Evolutionary conservation across 305 asterid species (phyloP), one percentile per base, ranked within the genome.

Genomic region (Fraxinus paxiana): DNA sequence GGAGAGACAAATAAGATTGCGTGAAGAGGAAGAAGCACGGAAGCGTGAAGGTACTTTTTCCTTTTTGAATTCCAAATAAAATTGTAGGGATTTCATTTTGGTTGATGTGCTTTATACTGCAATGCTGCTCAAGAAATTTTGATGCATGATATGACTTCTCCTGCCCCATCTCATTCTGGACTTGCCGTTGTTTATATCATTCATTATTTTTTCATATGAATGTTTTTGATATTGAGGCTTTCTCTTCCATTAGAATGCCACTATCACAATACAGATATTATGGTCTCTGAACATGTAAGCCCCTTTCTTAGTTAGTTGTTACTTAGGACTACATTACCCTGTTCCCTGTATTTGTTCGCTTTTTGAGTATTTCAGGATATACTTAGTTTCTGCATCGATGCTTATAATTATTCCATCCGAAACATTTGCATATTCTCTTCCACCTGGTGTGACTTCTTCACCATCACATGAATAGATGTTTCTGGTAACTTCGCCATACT

Each of bases 1-100:
- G 88, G 97, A 94, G 85, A 90, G 90, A 81, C 91, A 86, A 79
- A 89, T 80, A 86, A 91, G 83, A 90, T 34, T 87, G 88, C 94
- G 74, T 7, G 98, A 94, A 83, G 99, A 91, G 89, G 98, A 94
- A 88, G 99, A 92, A 85, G 97, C 92, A 48, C 89, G 91, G 83
- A 96, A 87, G 87, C 93, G 31, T 77, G 98, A 93, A 96, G 99
- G 99, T 96, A 90, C 31, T 20, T 71, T 5, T 17, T 70, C 37
- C 34, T n/a, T 4, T 65, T 75, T 43, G 18, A 77, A 34, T 77
- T 35, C 38, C 15, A 3, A 33, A 69, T 34, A 18, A 7, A 28
- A 15, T 28, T 69, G 75, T 69, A 13, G 46, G 34, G 59, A 37
- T 79, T 26, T 35, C 28, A 4, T 20, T 5, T 69, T 75, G 35